phyloP scores from a whole-genome alignment of 129 eudicot species.

The Erigeron canadensis region DNA sequence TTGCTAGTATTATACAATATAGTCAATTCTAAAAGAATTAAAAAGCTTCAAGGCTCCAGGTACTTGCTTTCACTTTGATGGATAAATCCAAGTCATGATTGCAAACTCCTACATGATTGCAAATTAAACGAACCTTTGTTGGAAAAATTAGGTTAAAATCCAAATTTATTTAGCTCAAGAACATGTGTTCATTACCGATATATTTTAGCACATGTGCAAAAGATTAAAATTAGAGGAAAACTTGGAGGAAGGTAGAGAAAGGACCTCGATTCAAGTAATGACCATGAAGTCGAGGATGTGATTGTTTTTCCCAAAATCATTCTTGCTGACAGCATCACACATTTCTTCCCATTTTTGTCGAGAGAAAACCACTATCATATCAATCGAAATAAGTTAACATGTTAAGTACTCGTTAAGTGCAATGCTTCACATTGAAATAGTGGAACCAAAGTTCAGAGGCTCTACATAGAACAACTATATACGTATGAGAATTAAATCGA shows the following conservation, averaged over 20 bases:
- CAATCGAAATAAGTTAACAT: not conserved
- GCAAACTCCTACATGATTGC: too few relatives aligned
- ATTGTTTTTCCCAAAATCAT: not conserved
- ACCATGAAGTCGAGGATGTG: not conserved
- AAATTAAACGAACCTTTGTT: too few relatives aligned
- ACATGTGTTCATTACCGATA: not conserved
- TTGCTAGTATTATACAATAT: not conserved
- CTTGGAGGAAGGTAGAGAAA: not conserved
- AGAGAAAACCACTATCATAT: constrained; percentile 18
- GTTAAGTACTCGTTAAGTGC: not conserved
- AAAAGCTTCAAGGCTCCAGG: too few relatives aligned
- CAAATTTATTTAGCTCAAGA: too few relatives aligned
- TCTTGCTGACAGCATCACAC: constrained; percentile 17
- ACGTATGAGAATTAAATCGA: too few relatives aligned
- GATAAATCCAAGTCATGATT: too few relatives aligned
- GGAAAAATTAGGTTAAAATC: too few relatives aligned
- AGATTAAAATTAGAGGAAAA: not conserved
- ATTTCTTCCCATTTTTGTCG: constrained; percentile 23
- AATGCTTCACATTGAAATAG: not conserved
- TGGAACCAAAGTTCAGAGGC: not conserved
- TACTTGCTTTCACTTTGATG: too few relatives aligned
- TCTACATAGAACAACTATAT: not conserved
- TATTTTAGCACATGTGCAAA: not conserved
- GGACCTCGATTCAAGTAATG: constrained; percentile 17
- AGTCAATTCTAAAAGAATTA: not conserved